Evolutionary conservation across 768 basidiomycete genomes (phyloP).

Genomic region (Phanerochaete sordida): DNA sequence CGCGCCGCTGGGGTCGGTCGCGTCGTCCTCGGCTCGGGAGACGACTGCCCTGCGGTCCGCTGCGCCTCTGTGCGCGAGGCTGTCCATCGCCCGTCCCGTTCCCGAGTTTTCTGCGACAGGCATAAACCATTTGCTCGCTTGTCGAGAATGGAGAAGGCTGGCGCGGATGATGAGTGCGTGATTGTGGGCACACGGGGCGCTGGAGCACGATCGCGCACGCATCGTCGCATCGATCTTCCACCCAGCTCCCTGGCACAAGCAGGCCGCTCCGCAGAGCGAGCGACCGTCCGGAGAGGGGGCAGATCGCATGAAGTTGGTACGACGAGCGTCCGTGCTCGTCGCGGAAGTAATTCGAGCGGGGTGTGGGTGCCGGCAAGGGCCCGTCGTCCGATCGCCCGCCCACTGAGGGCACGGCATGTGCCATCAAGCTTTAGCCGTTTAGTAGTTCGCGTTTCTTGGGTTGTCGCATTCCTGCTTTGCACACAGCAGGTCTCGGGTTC

Average conservation of each 20-base stretch:
- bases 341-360: neutral
- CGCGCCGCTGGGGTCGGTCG: neutral
- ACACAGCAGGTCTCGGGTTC: neutral
- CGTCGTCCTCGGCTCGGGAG: neutral
- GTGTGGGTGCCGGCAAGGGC: neutral
- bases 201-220: neutral
- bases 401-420: slow-evolving; percentile 16
- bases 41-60: neutral
- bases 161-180: neutral
- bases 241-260: neutral
- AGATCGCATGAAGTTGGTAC: neutral
- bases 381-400: slow-evolving; percentile 13
- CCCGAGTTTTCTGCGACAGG: neutral
- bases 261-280: neutral
- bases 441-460: slow-evolving; percentile 11
- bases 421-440: slow-evolving; percentile 28
- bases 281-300: neutral
- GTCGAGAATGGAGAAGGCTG: neutral
- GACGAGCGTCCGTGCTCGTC: neutral
- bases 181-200: neutral
- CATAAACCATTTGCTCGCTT: neutral
- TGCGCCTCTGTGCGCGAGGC: neutral
- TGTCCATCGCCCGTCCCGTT: neutral
- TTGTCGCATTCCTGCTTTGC: slow-evolving; percentile 1
- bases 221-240: neutral